These are phyloP conservation scores for Tillandsia fasciculata DNA, from an alignment of 176 grass and related monocot species.

Conservation along the genomic window DNA sequence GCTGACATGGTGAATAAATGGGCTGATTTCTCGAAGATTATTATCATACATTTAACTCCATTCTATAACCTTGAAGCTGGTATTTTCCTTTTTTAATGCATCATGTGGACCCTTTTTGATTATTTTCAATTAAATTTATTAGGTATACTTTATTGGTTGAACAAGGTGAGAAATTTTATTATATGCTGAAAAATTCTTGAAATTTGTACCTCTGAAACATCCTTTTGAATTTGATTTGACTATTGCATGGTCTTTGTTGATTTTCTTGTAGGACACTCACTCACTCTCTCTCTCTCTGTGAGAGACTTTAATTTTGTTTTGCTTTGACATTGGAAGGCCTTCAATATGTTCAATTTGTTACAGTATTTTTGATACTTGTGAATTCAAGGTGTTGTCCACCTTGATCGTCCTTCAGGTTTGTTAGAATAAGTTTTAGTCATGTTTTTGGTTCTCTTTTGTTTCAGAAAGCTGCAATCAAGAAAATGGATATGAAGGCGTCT, in stretches of 20 bases:
- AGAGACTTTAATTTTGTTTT: not conserved
- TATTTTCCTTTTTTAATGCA: not conserved
- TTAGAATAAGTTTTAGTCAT: not conserved
- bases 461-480: slow-evolving; percentile 26
- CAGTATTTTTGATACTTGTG: not conserved
- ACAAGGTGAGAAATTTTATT: not conserved
- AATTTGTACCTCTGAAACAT: not conserved
- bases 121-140: not conserved
- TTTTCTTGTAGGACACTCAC: no score
- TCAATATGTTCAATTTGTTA: not conserved
- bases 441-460: not conserved
- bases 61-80: not conserved
- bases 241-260: no score
- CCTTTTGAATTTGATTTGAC: no score
- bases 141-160: not conserved
- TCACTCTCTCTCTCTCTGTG: not conserved
- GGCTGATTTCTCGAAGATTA: no score
- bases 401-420: not conserved
- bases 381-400: not conserved
- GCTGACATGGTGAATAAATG: no score
- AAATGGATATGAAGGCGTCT: slow-evolving; percentile 17
- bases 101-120: not conserved
- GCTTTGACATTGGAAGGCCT: not conserved
- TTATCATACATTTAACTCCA: not conserved
- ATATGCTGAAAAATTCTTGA: not conserved